phyloP scores from a whole-genome alignment of 192 early-diverging fungal species.

The Rhizoclosmatium globosum region DNA sequence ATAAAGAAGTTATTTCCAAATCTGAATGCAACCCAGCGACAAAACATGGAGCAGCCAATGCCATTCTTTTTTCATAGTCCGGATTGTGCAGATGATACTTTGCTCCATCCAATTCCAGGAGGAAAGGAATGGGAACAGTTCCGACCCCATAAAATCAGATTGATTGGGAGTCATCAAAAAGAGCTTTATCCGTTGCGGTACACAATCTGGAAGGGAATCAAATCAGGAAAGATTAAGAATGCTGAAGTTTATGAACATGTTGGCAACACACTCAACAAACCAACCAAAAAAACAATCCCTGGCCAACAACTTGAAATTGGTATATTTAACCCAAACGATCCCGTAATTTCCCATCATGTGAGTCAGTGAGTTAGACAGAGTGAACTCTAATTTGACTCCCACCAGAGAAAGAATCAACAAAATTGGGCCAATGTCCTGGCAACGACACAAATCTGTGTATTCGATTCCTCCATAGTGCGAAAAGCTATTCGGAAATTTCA shows the following conservation, averaged over 20 bases:
- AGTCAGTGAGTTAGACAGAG: background rate
- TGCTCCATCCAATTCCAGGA: conserved; percentile 13
- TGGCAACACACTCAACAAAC: background rate
- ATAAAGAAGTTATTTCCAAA: background rate
- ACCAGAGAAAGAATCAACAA: conserved; percentile 15
- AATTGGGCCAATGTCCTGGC: conserved; percentile 24
- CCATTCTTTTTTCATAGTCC: conserved; percentile 31
- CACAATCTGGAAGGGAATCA: conserved; percentile 5
- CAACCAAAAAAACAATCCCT: background rate
- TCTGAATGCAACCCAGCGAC: background rate
- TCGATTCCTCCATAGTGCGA: conserved; percentile 19
- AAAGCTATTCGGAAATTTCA: conserved; percentile 32
- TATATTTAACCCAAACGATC: conserved; percentile 18
- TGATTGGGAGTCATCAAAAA: conserved; percentile 10
- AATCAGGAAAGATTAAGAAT: conserved; percentile 23
- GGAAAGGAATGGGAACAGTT: conserved; percentile 1
- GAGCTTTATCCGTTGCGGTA: conserved; percentile 25
- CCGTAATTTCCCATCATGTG: conserved; percentile 28
- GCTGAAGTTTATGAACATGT: conserved; percentile 25
- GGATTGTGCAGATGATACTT: conserved; percentile 24
- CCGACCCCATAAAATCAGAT: background rate
- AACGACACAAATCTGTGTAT: conserved; percentile 33
- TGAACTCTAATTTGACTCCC: background rate
- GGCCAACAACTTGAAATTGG: background rate
- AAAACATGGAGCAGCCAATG: background rate